Conservation (phyloP, 306 rosid species). For the Benincasa hispida region DNA sequence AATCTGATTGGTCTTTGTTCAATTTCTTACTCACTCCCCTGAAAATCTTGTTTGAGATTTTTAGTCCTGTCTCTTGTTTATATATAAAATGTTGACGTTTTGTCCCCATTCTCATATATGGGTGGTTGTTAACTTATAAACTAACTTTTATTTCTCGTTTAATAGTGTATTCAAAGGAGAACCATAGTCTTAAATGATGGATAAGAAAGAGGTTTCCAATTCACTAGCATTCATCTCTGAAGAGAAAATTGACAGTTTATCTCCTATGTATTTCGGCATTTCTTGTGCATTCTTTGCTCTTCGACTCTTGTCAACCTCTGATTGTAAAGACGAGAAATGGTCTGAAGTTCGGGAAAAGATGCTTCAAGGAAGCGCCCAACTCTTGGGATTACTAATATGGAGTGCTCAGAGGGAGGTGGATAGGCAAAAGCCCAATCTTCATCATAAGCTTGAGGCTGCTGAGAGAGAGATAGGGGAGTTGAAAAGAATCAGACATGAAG, state of each 20-base stretch:
- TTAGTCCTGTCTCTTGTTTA: not conserved
- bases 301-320: conserved; percentile 36
- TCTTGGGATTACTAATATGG: conserved; percentile 76
- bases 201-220: conserved; percentile 31
- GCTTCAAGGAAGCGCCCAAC: conserved; percentile 79
- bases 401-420: conserved; percentile 42
- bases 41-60: not conserved
- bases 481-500: conserved; percentile 69
- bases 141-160: conserved; percentile 18
- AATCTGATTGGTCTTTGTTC: not conserved
- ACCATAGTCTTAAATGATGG: conserved; percentile 38
- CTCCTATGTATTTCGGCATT: conserved; percentile 71
- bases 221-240: conserved; percentile 22
- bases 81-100: not conserved
- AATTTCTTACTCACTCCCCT: not conserved
- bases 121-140: conserved; percentile 9
- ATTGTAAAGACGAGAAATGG: conserved; percentile 40
- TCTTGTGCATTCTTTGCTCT: conserved; percentile 84
- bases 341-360: conserved; percentile 43
- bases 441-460: conserved; percentile 33
- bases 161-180: conserved; percentile 17
- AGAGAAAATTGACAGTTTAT: conserved; percentile 38
- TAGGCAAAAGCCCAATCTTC: conserved; percentile 22
- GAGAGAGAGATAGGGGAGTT: conserved; percentile 55
- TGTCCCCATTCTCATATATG: conserved; percentile 1